These are phyloP conservation scores for Marasmius sp. DNA, from an alignment of 1,284 basidiomycete genomes.

Conservation along the genomic window DNA sequence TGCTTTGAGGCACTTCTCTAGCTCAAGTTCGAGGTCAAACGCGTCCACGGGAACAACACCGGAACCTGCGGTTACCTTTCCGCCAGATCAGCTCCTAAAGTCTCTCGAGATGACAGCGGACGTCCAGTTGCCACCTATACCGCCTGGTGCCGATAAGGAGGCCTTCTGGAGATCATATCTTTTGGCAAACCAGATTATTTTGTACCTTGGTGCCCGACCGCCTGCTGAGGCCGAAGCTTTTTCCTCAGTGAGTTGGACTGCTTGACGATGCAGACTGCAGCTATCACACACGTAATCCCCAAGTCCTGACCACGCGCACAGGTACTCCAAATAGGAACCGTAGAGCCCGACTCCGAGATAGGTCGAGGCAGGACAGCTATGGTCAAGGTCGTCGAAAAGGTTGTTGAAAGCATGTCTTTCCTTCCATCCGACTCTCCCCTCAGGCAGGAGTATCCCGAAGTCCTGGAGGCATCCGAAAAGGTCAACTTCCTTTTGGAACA, in stretches of 20 bases:
- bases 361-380: conserved; percentile 6
- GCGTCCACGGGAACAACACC: background rate
- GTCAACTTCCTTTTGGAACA: background rate
- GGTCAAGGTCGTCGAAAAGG: conserved; percentile 1
- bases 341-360: conserved; percentile 3
- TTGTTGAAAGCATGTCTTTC: conserved; percentile 3
- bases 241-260: conserved; percentile 4
- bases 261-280: background rate
- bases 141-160: conserved; percentile 5
- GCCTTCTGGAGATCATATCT: conserved; percentile 11
- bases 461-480: background rate
- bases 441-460: background rate
- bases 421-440: conserved; percentile 1
- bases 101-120: conserved; percentile 9
- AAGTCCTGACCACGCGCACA: background rate
- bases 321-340: conserved; percentile 7
- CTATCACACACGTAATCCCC: background rate
- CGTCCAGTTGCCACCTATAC: conserved; percentile 6
- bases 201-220: conserved; percentile 12
- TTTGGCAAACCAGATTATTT: conserved; percentile 11
- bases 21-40: background rate
- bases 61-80: background rate
- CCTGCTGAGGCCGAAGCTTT: conserved; percentile 9
- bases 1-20: background rate
- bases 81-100: conserved; percentile 7